phyloP scores from a whole-genome alignment of 805 yeast species.

The Kurtzmaniella fragi region DNA sequence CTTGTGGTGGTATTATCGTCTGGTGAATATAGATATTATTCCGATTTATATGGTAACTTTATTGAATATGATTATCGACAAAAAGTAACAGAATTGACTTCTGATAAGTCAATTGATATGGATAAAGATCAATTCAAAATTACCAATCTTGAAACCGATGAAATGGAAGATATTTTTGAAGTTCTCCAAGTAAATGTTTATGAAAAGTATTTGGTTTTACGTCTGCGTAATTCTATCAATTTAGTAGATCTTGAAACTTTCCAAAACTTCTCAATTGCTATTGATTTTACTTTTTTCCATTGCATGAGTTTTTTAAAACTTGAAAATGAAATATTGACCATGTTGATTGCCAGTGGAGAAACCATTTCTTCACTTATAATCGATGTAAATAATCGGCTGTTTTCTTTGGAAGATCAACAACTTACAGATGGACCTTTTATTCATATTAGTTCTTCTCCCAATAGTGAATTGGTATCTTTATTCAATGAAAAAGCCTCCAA shows the following conservation, averaged over 20 bases:
- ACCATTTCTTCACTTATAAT: slow-evolving; percentile 23
- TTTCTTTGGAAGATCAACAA: slow-evolving; percentile 29
- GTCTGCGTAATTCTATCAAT: slow-evolving; percentile 28
- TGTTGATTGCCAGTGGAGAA: slow-evolving; percentile 20
- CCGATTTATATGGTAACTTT: slow-evolving; percentile 65
- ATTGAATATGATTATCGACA: slow-evolving; percentile 38
- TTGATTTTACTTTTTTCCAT: slow-evolving; percentile 19
- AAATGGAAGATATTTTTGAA: slow-evolving; percentile 22
- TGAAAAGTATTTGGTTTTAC: slow-evolving; percentile 40
- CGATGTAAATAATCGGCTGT: slow-evolving; percentile 15
- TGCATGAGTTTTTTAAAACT: slow-evolving; percentile 11
- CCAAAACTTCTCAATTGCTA: slow-evolving; percentile 33
- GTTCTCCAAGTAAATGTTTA: slow-evolving; percentile 26
- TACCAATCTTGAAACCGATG: slow-evolving; percentile 28
- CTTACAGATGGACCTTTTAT: slow-evolving; percentile 48
- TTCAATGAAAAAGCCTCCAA: slow-evolving; percentile 31
- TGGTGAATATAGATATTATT: slow-evolving; percentile 53
- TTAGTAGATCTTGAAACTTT: slow-evolving; percentile 36
- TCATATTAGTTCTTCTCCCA: slow-evolving; percentile 45
- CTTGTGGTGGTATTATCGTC: slow-evolving; percentile 50
- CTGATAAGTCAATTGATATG: not conserved
- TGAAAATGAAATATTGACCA: slow-evolving; percentile 11
- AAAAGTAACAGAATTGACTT: slow-evolving; percentile 9
- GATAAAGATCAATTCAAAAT: slow-evolving; percentile 8
- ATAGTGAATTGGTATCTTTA: slow-evolving; percentile 50